Evolutionary conservation across 2,329 filamentous ascomycete genomes (phyloP), one percentile per base, ranked within the genome.

Genomic region (Metarhizium humberi): DNA sequence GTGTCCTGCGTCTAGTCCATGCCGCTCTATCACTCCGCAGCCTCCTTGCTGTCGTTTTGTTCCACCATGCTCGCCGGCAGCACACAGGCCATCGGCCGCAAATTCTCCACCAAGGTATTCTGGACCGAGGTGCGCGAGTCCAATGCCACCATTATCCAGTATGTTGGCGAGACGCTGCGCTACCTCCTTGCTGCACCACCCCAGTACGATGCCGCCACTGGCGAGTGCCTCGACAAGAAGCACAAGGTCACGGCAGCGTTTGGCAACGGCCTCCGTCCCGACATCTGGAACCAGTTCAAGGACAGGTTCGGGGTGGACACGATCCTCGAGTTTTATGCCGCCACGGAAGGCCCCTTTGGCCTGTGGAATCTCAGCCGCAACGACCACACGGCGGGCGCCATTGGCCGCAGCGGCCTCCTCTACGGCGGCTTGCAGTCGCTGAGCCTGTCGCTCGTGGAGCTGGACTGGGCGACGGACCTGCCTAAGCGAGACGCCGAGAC

Each of bases 1-100:
- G 1, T 38, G 88, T 30, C 32, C 6, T 11, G 25, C 0, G 45
- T 30, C 11, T 32, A 57, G 85, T 86, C 86, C 55, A 95, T 96
- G 89, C 91, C 91, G 0, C 77, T 96, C 6, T 95, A 96, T 66
- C 91, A 96, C 73, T 86, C 87, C 45, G 90, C 90, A 0, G 91
- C 88, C 13, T 74, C 82, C 4, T 62, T 94, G 6, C 77, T 95
- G 47, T 88, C 86, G 29, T 80, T 92, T 56, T 69, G 78, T 50
- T 75, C 82, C 50, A 78, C 81, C 29, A 68, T 94, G 36, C 68
- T 78, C 54, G 70, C 72, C 1, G 86, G 85, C 46, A 79, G 77
- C 42, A 88, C 90, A 0, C 73, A 92, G 52, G 81, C 88, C 30
- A 71, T 95, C 16, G 87, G 88, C 50, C 84, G 82, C 61, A 88